Percentiles rank a stretch among this genome's conserved stretches.
Evolutionary conservation across 1,284 basidiomycete species (phyloP).

Genomic region (Mrakiaceae sp.): DNA sequence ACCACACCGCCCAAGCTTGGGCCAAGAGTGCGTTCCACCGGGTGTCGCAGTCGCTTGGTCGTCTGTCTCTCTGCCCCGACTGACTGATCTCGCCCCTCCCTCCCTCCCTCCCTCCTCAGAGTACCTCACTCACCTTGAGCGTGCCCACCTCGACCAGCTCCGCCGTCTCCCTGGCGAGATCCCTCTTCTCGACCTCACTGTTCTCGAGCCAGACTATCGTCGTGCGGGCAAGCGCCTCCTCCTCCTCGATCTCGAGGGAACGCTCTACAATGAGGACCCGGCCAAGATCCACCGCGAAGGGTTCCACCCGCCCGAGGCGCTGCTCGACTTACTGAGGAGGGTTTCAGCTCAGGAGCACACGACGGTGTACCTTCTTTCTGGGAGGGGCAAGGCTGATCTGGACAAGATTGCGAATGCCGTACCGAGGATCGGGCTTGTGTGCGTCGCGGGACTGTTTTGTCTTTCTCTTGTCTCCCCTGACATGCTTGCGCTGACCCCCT

Average conservation of each 20-base stretch:
- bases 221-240: slow-evolving; percentile 54
- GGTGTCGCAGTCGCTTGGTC: too few relatives aligned
- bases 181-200: slow-evolving; percentile 27
- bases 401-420: slow-evolving; percentile 50
- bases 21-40: slow-evolving; percentile 3
- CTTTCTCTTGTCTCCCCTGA: background rate
- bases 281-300: slow-evolving; percentile 21
- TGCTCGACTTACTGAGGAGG: slow-evolving; percentile 9
- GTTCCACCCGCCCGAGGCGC: slow-evolving; percentile 6
- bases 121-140: slow-evolving; percentile 16
- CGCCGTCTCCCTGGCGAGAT: slow-evolving; percentile 16
- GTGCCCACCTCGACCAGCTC: slow-evolving; percentile 14
- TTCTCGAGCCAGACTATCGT: slow-evolving; percentile 49
- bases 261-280: slow-evolving; percentile 45
- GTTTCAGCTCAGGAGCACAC: slow-evolving; percentile 26
- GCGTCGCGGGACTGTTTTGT: slow-evolving; percentile 25
- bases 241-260: slow-evolving; percentile 68
- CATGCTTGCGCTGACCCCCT: background rate
- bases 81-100: background rate
- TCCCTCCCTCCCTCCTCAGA: background rate
- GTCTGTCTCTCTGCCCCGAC: background rate
- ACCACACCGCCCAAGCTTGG: slow-evolving; percentile 65
- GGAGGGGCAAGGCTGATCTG: slow-evolving; percentile 53
- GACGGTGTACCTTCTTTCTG: slow-evolving; percentile 72
- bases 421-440: slow-evolving; percentile 65